Evolutionary conservation across 805 yeast genomes (phyloP).

Genomic region (Ogataea wickerhamii): DNA sequence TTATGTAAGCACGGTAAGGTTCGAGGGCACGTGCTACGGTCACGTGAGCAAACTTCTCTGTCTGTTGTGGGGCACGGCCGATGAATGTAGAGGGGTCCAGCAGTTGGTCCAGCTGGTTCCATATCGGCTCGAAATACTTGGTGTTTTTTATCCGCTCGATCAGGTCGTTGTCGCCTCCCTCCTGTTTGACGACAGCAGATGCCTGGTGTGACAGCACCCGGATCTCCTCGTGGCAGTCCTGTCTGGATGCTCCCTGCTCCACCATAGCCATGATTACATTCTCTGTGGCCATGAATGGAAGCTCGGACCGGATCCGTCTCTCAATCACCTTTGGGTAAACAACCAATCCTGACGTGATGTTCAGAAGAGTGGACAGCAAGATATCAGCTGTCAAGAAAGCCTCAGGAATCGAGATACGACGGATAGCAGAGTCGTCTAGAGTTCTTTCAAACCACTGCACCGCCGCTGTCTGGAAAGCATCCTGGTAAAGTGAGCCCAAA

Average conservation of each 20-base stretch:
- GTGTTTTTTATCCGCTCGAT: slow-evolving; percentile 81
- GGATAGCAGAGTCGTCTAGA: slow-evolving; percentile 94
- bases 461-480: slow-evolving; percentile 93
- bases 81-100: slow-evolving; percentile 92
- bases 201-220: slow-evolving; percentile 97
- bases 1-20: slow-evolving; percentile 58
- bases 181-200: slow-evolving; percentile 92
- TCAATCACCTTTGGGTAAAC: slow-evolving; percentile 98
- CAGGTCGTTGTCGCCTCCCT: slow-evolving; percentile 97
- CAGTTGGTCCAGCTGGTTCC: slow-evolving; percentile 73
- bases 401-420: slow-evolving; percentile 94
- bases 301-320: slow-evolving; percentile 89
- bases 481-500: slow-evolving; percentile 84
- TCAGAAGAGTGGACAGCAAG: slow-evolving; percentile 79
- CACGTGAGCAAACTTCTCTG: slow-evolving; percentile 81
- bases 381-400: slow-evolving; percentile 97
- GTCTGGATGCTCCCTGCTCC: slow-evolving; percentile 95
- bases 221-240: slow-evolving; percentile 96
- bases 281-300: slow-evolving; percentile 99
- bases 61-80: slow-evolving; percentile 98
- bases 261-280: slow-evolving; percentile 99
- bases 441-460: slow-evolving; percentile 99
- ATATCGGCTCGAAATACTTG: slow-evolving; percentile 82
- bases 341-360: slow-evolving; percentile 92
- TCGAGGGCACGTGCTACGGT: slow-evolving; percentile 82